Evolutionary conservation across 2,329 filamentous ascomycete genomes (phyloP).

Genomic region (Sphaerulina populicola): DNA sequence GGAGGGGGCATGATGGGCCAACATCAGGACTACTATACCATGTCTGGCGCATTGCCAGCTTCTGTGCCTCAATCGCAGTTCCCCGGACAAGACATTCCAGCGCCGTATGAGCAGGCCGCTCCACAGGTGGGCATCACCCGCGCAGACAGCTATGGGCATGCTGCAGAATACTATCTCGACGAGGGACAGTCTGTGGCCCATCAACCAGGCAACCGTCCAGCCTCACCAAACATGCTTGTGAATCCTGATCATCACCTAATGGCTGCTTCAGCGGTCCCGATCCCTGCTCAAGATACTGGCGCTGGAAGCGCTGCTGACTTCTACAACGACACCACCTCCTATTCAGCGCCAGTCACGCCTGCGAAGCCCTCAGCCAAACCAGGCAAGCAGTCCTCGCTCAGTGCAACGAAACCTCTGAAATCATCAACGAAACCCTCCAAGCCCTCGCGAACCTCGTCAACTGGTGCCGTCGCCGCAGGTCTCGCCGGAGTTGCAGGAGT

Average conservation of each 20-base stretch:
- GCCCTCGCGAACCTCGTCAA: constrained; percentile 31
- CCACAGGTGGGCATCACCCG: constrained; percentile 23
- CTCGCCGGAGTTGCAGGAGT: constrained; percentile 37
- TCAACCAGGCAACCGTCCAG: constrained; percentile 53
- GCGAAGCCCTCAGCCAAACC: constrained; percentile 32
- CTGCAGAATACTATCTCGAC: constrained; percentile 55
- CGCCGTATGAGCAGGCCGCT: constrained; percentile 20
- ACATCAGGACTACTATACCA: constrained; percentile 14
- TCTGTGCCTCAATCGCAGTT: constrained; percentile 41
- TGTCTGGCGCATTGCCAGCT: constrained; percentile 29
- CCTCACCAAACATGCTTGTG: constrained; percentile 46
- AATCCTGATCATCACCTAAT: constrained; percentile 51
- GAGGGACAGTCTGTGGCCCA: constrained; percentile 51
- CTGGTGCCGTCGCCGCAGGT: constrained; percentile 32
- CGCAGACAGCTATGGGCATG: constrained; percentile 43
- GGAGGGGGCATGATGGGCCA: constrained; percentile 19
- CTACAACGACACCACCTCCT: constrained; percentile 34
- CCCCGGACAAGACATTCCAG: constrained; percentile 49
- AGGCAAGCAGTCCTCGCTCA: constrained; percentile 18
- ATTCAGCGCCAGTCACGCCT: constrained; percentile 17
- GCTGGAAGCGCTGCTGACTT: constrained; percentile 53
- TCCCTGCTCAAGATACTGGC: constrained; percentile 53
- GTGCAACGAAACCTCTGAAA: constrained; percentile 15
- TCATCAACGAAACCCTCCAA: constrained; percentile 17
- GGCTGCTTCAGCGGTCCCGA: constrained; percentile 43